A percentile compares a stretch with the other conserved stretches of the same genome.
phyloP scores from a whole-genome alignment of 2,329 filamentous ascomycete species.

The Thielaviopsis punctulata region DNA sequence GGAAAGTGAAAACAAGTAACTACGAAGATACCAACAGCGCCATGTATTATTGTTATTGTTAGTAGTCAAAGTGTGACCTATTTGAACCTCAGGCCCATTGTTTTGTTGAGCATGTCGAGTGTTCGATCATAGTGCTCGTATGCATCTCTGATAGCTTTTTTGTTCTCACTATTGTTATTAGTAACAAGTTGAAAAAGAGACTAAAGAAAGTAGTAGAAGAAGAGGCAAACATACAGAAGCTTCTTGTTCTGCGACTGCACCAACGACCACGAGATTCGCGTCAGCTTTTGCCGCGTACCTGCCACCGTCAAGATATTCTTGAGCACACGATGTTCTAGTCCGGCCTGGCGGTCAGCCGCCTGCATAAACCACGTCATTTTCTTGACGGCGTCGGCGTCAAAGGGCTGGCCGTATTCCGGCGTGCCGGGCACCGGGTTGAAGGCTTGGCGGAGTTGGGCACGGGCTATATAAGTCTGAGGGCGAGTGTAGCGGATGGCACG shows the following conservation, averaged over 20 bases:
- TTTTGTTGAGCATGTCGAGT: neutral
- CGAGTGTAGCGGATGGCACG: conserved; percentile 54
- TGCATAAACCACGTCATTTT: conserved; percentile 56
- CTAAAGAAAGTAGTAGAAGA: neutral
- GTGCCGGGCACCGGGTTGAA: conserved; percentile 27
- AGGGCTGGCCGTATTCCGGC: conserved; percentile 19
- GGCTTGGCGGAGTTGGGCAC: conserved; percentile 39
- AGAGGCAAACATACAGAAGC: neutral
- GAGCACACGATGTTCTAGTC: conserved; percentile 55
- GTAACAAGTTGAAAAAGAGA: neutral
- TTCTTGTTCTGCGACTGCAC: neutral
- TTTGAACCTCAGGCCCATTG: neutral
- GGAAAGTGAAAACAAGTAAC: too few species aligned
- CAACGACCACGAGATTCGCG: conserved; percentile 12
- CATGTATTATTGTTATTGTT: too few species aligned
- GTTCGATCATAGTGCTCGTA: neutral
- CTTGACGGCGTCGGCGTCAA: conserved; percentile 34
- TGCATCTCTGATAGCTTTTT: neutral
- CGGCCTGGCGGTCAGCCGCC: conserved; percentile 43
- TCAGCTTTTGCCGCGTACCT: conserved; percentile 21
- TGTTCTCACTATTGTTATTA: neutral
- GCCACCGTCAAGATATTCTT: conserved; percentile 46
- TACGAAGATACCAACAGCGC: too few species aligned
- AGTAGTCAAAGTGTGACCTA: too few species aligned
- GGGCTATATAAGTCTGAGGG: conserved; percentile 46